Conservation (phyloP, 2,329 filamentous ascomycete species). For the Fusarium sulawesiense region DNA sequence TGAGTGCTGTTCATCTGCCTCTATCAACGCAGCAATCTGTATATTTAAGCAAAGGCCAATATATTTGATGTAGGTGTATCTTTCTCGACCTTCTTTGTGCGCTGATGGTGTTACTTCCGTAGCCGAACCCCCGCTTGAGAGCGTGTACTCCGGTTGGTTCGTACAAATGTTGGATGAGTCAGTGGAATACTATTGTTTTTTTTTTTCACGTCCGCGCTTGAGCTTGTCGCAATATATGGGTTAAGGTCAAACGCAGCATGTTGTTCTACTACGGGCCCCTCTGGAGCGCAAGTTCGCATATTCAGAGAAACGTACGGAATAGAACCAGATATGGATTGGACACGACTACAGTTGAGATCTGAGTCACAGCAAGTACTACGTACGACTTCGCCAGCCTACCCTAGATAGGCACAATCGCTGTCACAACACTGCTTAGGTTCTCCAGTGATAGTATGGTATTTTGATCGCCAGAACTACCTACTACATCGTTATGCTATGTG, state of each 20-base stretch:
- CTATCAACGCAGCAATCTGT: not conserved
- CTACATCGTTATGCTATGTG: not conserved
- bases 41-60: not conserved
- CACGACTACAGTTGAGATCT: not conserved
- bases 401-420: not conserved
- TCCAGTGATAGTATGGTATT: not conserved
- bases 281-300: not conserved
- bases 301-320: not conserved
- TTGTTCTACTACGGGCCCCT: not conserved
- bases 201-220: not conserved
- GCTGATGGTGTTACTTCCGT: not conserved
- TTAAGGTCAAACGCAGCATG: not conserved
- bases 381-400: conserved; percentile 1
- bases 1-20: not conserved
- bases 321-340: not conserved
- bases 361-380: not conserved
- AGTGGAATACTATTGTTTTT: not conserved
- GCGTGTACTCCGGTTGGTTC: conserved; percentile 5
- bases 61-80: not conserved
- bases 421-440: not conserved
- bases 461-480: not conserved
- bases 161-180: conserved; percentile 3
- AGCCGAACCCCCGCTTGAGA: conserved; percentile 6
- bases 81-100: not conserved
- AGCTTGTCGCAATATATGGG: not conserved